phyloP scores from a whole-genome alignment of 106 monocot genomes.

The Phalaenopsis equestris region DNA sequence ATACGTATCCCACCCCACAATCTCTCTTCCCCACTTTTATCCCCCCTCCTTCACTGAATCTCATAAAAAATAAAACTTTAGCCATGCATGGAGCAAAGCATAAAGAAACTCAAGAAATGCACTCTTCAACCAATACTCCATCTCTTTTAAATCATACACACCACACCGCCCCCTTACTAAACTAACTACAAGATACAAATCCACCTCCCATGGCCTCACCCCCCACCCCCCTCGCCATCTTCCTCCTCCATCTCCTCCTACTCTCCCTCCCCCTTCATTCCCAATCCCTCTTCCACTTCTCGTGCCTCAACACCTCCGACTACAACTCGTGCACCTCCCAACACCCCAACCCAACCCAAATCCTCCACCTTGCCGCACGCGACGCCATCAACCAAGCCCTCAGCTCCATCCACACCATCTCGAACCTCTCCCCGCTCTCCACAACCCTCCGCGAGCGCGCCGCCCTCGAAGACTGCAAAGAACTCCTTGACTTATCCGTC shows the following conservation, averaged over 20 bases:
- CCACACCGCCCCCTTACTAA: too few species aligned
- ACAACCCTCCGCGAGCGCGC: constrained; percentile 43
- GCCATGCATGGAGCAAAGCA: too few species aligned
- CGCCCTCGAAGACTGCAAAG: constrained; percentile 76
- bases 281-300: constrained; percentile 16
- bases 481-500: constrained; percentile 63
- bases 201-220: not conserved
- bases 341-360: constrained; percentile 14
- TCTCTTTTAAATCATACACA: too few species aligned
- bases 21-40: too few species aligned
- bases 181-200: too few species aligned
- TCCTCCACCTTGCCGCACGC: constrained; percentile 56
- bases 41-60: too few species aligned
- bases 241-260: not conserved
- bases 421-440: constrained; percentile 20
- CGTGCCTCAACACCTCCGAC: constrained; percentile 44
- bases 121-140: too few species aligned
- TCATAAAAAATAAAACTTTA: too few species aligned
- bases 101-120: too few species aligned
- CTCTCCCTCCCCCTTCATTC: not conserved
- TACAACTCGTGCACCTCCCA: constrained; percentile 32
- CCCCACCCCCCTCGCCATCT: not conserved
- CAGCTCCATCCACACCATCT: constrained; percentile 30
- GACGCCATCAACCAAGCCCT: constrained; percentile 57
- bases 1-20: too few species aligned